Base-by-base conservation (phyloP, 805 yeast species). In the Saturnispora ahearnii region DNA sequence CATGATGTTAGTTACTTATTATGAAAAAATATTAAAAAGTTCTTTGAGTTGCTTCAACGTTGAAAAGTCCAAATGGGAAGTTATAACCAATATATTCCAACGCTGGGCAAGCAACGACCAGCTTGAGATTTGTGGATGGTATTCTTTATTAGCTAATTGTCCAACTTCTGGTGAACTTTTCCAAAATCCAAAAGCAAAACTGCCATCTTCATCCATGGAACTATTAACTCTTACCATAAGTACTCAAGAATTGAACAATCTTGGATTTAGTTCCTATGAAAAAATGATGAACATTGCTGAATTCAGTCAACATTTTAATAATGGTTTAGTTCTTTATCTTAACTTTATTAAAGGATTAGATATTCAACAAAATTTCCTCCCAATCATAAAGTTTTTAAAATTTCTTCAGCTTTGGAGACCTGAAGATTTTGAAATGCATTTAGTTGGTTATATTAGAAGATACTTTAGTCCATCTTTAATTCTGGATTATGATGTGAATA, bases 391-490 rank as follows among this genome's bases (percentile, higher is more conserved):
- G 10, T 54, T 63, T 29, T 34, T 65, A 52, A 57, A 50, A 36
- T 45, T 51, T 30, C 48, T 76, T 62, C 60, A 72, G 63, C 52
- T 51, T 49, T 73, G 67, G 79, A 76, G 55, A 59, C 73, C 32
- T 51, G 52, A 48, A 10, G 68, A 64, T 26, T 67, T 67, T 50
- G 51, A 50, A 3, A 57, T 41, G 22, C 51, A 60, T 2, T 21
- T 67, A 18, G 22, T 53, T 3, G 51, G 55, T 21, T 62, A 65
- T 53, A 46, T 66, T 12, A 58, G 52, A 34, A 59, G 61, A 38
- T 55, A 58, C 26, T 51, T 65, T 0, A 50, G 61, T n/a, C 66
- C 70, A 1, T 61, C 68, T 0, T 44, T 67, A 15, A 57, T 66
- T 21, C 51, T 67, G 28, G 70, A 69, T 41, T 70, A 67, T 49